Evolutionary conservation across 1,139 yeast genomes (phyloP).

Genomic region (Geotrichum citri-aurantii): DNA sequence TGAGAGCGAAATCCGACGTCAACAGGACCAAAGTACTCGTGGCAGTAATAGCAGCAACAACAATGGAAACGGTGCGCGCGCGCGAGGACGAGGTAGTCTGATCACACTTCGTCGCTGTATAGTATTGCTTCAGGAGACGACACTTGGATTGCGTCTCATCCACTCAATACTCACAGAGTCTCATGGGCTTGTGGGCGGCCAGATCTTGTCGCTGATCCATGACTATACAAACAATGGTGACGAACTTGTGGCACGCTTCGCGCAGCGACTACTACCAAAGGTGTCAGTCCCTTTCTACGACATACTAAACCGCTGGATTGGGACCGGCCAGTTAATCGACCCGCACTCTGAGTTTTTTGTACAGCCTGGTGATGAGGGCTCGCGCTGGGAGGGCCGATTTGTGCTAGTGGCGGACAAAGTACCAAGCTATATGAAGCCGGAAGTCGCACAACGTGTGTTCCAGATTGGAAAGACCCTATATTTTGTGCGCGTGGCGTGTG

Average conservation of each 20-base stretch:
- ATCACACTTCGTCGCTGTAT: constrained; percentile 41
- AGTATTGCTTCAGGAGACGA: constrained; percentile 46
- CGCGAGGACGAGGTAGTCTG: constrained; percentile 9
- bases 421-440: constrained; percentile 53
- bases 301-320: constrained; percentile 60
- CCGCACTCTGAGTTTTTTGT: constrained; percentile 68
- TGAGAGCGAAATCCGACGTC: constrained; percentile 37
- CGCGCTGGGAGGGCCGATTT: constrained; percentile 34
- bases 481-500: constrained; percentile 60
- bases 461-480: constrained; percentile 76
- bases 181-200: constrained; percentile 44
- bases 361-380: constrained; percentile 22
- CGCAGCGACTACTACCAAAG: constrained; percentile 44
- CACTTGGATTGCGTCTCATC: constrained; percentile 53
- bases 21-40: constrained; percentile 17
- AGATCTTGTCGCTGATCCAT: constrained; percentile 51
- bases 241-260: constrained; percentile 41
- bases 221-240: constrained; percentile 62
- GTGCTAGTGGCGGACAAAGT: constrained; percentile 39
- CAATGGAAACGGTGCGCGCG: background rate
- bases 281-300: constrained; percentile 59
- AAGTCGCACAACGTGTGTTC: constrained; percentile 51
- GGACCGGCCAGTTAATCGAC: constrained; percentile 57
- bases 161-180: constrained; percentile 39
- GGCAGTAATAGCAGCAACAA: background rate